Base-by-base conservation (phyloP, 192 early-diverging fungal species). In the Gigaspora rosea region DNA sequence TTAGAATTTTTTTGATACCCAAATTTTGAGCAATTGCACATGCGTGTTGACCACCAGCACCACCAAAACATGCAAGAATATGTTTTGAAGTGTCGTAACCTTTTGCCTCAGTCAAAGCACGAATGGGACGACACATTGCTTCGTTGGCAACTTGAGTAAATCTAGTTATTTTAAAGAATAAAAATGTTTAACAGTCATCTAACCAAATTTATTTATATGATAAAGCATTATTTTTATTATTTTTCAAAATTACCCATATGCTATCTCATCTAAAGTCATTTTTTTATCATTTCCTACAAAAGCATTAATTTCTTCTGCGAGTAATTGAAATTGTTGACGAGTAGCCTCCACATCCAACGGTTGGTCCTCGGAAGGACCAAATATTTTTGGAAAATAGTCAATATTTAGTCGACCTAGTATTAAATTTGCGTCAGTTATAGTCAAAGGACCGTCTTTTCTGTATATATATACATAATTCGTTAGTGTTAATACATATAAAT, bases 111-210 rank as follows among this genome's bases (percentile, higher is more conserved):
- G 96, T 98, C 70, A 99, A 82, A 11, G 93, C 91, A 18, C 96
- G 88, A 69, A 99, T 98, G 1, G 96, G 96, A 51, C 96, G 85
- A 82, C 95, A 95, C 97, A 99, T 99, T 1, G 92, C 86, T 80
- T 99, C 96, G 78, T 98, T 98, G 12, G 97, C 97, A 11, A 99
- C 95, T 75, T 94, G 92, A 72, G 98, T 86, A 78, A 97, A 99
- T 9, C 83, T 84, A 49, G 18, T 27, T 41, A 41, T 41, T 41
- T n/a, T 46, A 51, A 46, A 22, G 1, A 75, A 35, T 41, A 15
- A 46, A 41, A 13, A 46, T 13, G 41, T 32, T 48, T 18, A 62
- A 59, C n/a, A 46, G 47, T 12, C 4, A 33, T 41, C 3, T n/a
- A 20, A 4, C 6, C 22, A 46, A 13, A 48, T 18, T 1, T 18